Conservation (phyloP, 768 basidiomycete species). For the Postia placenta region DNA sequence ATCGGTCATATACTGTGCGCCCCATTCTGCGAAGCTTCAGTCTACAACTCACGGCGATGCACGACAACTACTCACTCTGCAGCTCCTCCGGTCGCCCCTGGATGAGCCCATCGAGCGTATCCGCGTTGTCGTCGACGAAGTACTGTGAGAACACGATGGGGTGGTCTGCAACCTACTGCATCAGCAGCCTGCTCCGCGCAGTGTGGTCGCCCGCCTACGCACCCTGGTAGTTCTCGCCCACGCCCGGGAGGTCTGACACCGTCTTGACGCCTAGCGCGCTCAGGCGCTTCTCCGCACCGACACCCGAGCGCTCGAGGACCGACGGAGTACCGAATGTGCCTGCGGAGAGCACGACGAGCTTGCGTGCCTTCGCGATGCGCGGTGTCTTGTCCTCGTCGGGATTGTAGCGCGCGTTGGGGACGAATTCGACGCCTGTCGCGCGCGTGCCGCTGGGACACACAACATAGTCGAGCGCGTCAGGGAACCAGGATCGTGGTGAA, state of each 20-base stretch:
- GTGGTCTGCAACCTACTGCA: conserved; percentile 10
- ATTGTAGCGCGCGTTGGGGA: conserved; percentile 19
- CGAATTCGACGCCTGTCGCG: conserved; percentile 34
- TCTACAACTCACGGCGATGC: neutral
- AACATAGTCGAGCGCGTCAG: no score
- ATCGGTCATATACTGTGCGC: conserved; percentile 26
- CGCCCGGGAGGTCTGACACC: conserved; percentile 33
- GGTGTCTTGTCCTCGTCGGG: conserved; percentile 9
- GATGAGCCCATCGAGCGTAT: conserved; percentile 17
- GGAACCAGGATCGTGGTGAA: no score
- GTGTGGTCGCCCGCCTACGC: neutral
- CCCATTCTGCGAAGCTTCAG: conserved; percentile 22
- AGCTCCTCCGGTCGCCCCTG: conserved; percentile 10
- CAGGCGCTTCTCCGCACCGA: conserved; percentile 29
- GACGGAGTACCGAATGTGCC: conserved; percentile 39
- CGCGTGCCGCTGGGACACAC: conserved; percentile 22
- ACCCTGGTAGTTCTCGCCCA: conserved; percentile 39
- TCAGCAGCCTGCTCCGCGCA: neutral
- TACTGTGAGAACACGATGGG: conserved; percentile 11
- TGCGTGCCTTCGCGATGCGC: conserved; percentile 22
- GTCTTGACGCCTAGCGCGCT: conserved; percentile 22
- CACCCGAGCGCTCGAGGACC: conserved; percentile 49
- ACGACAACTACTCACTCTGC: conserved; percentile 9
- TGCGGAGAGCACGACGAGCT: conserved; percentile 33
- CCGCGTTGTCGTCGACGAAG: conserved; percentile 9